Evolutionary conservation across 2,329 filamentous ascomycete species (phyloP).

Genomic region (Epichloe sylvatica): DNA sequence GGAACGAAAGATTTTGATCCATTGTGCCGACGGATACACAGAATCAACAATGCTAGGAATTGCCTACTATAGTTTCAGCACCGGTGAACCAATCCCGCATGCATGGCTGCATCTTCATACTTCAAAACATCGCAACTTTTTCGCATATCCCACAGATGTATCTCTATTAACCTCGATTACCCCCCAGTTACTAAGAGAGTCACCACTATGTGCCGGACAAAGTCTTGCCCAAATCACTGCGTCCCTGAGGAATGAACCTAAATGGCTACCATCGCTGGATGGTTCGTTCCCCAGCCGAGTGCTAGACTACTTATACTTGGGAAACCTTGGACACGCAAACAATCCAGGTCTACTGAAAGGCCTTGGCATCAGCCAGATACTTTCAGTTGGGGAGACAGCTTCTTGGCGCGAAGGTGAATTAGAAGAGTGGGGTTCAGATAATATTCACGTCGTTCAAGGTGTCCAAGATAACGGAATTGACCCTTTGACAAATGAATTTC

Average conservation of each 20-base stretch:
- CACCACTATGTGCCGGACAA: conserved; percentile 39
- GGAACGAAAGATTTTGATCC: conserved; percentile 65
- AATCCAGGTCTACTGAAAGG: conserved; percentile 70
- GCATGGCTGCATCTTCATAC: conserved; percentile 82
- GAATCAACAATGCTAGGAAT: conserved; percentile 81
- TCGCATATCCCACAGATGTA: conserved; percentile 86
- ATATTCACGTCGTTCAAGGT: conserved; percentile 65
- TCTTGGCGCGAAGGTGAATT: conserved; percentile 62
- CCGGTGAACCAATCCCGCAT: conserved; percentile 63
- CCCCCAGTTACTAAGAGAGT: conserved; percentile 58
- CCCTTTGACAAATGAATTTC: conserved; percentile 73
- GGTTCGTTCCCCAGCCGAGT: conserved; percentile 84
- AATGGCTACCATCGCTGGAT: conserved; percentile 73
- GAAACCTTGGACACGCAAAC: conserved; percentile 85
- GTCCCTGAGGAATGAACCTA: conserved; percentile 47
- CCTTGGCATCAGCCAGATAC: conserved; percentile 71
- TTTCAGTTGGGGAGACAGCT: conserved; percentile 84
- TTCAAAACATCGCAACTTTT: conserved; percentile 77
- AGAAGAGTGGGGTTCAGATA: conserved; percentile 61
- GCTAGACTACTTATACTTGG: conserved; percentile 88
- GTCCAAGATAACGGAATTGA: conserved; percentile 98
- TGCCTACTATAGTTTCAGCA: conserved; percentile 87
- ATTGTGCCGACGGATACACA: conserved; percentile 92
- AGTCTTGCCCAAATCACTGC: conserved; percentile 38
- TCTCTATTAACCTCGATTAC: conserved; percentile 66